Base-by-base conservation (phyloP, 2,329 filamentous ascomycete species). In the Ophiobolus disseminans region DNA sequence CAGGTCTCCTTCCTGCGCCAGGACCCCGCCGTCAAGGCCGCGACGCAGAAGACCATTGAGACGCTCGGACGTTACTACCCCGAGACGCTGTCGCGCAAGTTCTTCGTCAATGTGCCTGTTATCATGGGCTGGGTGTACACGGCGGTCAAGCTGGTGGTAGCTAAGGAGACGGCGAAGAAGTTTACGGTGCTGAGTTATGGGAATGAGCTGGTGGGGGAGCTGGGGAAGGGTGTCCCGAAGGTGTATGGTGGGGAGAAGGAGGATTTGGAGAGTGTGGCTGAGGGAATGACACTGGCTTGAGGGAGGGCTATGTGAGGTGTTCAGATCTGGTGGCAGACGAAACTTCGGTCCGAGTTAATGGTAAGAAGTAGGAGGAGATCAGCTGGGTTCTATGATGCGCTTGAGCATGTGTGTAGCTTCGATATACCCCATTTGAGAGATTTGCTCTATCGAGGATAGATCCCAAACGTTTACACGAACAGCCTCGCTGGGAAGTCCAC, bases 91-190 rank as follows among this genome's bases (percentile, higher is more conserved):
- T 85, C 85, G 63, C 85, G 93, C 77, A 97, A 97, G 80, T 97
- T 92, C 81, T 97, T 97, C 70, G 89, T 97, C 76, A 97, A 97
- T 66, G 90, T 97, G 5, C 93, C 93, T 0, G 75, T 86, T 46
- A 80, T 97, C 65, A 97, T 97, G 92, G 89, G 90, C 47, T 97
- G 92, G 78, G 66, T 80, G 62, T 80, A 78, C 66, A 68, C 69
- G 5, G 75, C 75, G 2, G 76, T 78, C 60, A 79, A 78, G 62
- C 57, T 77, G 21, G 61, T 81, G 23, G 69, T 80, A 41, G 68
- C 72, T 16, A 77, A 76, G 58, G 78, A 80, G 62, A 79, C 75
- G n/a, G 69, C 75, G 7, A 73, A 72, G 60, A 80, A 79, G 63
- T 79, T 80, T 66, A 75, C 73, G 0, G 76, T 79, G 48, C 60